These are phyloP conservation scores for Capsicum baccatum DNA, from an alignment of 257 asterid species.

Conservation along the genomic window DNA sequence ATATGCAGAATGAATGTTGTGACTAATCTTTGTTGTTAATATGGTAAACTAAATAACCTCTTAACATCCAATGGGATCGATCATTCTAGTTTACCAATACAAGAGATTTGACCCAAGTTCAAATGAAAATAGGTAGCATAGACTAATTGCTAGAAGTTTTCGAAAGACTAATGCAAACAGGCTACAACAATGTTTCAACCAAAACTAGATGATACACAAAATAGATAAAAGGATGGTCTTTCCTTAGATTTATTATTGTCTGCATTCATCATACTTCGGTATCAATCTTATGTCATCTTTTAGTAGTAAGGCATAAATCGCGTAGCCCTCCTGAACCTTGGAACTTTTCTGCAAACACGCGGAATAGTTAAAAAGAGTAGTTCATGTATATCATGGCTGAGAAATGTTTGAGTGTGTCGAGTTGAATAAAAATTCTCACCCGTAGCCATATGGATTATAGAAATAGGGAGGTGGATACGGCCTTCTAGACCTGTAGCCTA, in stretches of 20 bases:
- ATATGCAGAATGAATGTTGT: neutral
- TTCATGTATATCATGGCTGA: neutral
- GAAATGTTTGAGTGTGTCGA: neutral
- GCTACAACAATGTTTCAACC: neutral
- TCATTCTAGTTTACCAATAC: neutral
- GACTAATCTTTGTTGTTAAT: neutral
- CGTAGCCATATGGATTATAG: conserved; percentile 82
- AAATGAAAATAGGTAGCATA: neutral
- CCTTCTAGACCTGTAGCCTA: conserved; percentile 68
- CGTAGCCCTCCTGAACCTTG: conserved; percentile 82
- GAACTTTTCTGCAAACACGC: conserved; percentile 68
- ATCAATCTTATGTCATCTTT: conserved; percentile 19
- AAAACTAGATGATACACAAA: neutral
- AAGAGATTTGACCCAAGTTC: neutral
- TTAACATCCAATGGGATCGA: neutral
- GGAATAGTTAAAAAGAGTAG: conserved; percentile 13
- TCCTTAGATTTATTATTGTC: too few relatives aligned
- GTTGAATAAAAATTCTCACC: conserved; percentile 46
- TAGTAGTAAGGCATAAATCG: conserved; percentile 87
- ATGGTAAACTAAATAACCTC: neutral
- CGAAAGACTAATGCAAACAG: neutral
- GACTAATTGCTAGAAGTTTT: neutral
- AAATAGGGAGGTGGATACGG: conserved; percentile 66
- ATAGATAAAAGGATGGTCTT: neutral
- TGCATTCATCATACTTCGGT: neutral